These are phyloP conservation scores for Spathaspora passalidarum DNA, from an alignment of 805 yeast species.

Conservation along the genomic window DNA sequence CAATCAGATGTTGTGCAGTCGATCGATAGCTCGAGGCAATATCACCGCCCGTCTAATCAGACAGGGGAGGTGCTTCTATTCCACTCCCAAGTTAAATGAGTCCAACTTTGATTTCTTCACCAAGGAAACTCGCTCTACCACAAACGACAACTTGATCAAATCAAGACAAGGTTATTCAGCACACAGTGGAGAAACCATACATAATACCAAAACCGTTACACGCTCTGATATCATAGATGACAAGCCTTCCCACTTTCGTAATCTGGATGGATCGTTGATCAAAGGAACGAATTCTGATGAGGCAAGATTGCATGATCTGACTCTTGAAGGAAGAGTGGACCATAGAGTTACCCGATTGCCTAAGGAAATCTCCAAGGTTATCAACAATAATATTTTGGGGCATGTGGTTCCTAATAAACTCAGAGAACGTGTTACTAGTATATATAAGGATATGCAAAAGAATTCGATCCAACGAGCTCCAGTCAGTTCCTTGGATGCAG, in stretches of 20 bases:
- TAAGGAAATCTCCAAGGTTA: slow-evolving; percentile 49
- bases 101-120: slow-evolving; percentile 1
- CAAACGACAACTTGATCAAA: neutral
- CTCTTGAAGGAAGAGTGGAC: slow-evolving; percentile 54
- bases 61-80: neutral
- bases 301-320: slow-evolving; percentile 56
- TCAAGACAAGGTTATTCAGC: neutral
- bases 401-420: slow-evolving; percentile 61
- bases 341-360: slow-evolving; percentile 57
- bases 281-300: slow-evolving; percentile 46
- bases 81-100: neutral
- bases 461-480: slow-evolving; percentile 54
- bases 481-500: slow-evolving; percentile 51
- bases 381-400: slow-evolving; percentile 61
- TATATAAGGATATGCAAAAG: slow-evolving; percentile 49
- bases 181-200: neutral
- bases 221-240: neutral
- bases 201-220: neutral
- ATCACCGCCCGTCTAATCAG: neutral
- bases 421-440: slow-evolving; percentile 57
- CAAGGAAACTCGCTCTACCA: neutral
- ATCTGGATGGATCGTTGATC: slow-evolving; percentile 37
- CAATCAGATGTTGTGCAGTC: no score
- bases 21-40: neutral
- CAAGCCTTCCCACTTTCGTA: slow-evolving; percentile 30